Evolutionary conservation across 2,329 filamentous ascomycete species (phyloP).

Genomic region (Aureobasidium melanogenum): DNA sequence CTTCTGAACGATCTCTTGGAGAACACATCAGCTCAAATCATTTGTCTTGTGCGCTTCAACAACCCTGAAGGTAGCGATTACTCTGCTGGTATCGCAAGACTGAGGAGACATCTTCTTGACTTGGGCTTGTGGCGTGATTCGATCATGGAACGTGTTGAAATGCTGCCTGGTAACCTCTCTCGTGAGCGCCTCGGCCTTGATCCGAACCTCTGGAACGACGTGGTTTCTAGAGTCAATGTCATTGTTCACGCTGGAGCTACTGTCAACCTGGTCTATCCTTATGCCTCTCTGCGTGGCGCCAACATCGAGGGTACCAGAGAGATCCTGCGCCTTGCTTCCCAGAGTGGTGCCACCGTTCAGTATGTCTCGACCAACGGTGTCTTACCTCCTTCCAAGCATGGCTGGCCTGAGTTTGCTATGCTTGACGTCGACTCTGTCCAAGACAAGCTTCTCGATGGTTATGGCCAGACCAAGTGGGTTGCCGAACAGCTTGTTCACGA

Average conservation of each 20-base stretch:
- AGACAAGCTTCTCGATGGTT: conserved; percentile 60
- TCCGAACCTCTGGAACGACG: conserved; percentile 54
- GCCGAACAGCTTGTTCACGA: conserved; percentile 66
- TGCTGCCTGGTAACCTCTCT: conserved; percentile 64
- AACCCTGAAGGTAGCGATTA: conserved; percentile 57
- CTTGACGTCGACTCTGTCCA: conserved; percentile 61
- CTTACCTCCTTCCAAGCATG: conserved; percentile 58
- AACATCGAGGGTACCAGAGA: conserved; percentile 76
- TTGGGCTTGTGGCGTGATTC: conserved; percentile 68
- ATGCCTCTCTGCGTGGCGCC: conserved; percentile 62
- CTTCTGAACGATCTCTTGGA: conserved; percentile 61
- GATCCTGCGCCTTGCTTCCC: conserved; percentile 60
- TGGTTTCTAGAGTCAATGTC: conserved; percentile 59
- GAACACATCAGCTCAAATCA: conserved; percentile 57
- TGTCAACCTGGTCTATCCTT: conserved; percentile 74
- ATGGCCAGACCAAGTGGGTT: conserved; percentile 75
- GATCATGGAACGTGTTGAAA: conserved; percentile 68
- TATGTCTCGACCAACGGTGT: conserved; percentile 77
- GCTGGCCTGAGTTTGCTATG: conserved; percentile 63
- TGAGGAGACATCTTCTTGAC: conserved; percentile 69
- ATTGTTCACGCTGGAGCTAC: conserved; percentile 71
- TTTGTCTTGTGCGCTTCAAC: conserved; percentile 65
- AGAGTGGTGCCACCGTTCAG: conserved; percentile 62
- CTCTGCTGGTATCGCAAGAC: conserved; percentile 59
- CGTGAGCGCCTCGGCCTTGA: conserved; percentile 60